A percentile compares a stretch with the other conserved stretches of the same genome.
phyloP scores from a whole-genome alignment of 140 eudicot genomes.

The Anethum foeniculum region DNA sequence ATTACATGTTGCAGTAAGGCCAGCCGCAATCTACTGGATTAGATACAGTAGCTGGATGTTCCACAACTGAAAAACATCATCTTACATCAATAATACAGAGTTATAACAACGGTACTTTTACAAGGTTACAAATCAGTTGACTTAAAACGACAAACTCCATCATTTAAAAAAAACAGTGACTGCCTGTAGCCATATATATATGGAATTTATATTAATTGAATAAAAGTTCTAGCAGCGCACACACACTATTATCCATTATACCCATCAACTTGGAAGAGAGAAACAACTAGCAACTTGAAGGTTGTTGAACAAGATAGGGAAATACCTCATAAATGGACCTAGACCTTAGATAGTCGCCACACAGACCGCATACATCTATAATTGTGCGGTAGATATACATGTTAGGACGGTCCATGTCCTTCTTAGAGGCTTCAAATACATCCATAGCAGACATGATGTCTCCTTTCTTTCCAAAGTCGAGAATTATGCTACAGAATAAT shows the following conservation, averaged over 20 bases:
- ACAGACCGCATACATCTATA: conserved; percentile 96
- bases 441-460: conserved; percentile 67
- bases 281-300: not conserved
- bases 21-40: not conserved
- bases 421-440: conserved; percentile 74
- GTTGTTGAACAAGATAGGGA: not conserved
- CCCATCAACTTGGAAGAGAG: not conserved
- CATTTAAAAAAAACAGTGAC: not conserved
- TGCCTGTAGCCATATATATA: not conserved
- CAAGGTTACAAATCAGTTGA: not conserved
- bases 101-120: not conserved
- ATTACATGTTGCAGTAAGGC: not conserved
- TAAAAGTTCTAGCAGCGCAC: not conserved
- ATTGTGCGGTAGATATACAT: conserved; percentile 83
- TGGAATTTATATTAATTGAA: not conserved
- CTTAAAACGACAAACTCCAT: not conserved
- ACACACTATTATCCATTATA: not conserved
- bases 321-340: conserved; percentile 88
- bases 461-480: conserved; percentile 76
- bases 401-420: conserved; percentile 49
- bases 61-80: not conserved
- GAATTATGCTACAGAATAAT: conserved; percentile 52
- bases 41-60: not conserved
- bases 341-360: conserved; percentile 67
- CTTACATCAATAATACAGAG: not conserved